Percentiles rank a stretch among this genome's conserved stretches.
phyloP scores from a whole-genome alignment of 805 yeast genomes.

The Kodamaea hsintzibuensis region DNA sequence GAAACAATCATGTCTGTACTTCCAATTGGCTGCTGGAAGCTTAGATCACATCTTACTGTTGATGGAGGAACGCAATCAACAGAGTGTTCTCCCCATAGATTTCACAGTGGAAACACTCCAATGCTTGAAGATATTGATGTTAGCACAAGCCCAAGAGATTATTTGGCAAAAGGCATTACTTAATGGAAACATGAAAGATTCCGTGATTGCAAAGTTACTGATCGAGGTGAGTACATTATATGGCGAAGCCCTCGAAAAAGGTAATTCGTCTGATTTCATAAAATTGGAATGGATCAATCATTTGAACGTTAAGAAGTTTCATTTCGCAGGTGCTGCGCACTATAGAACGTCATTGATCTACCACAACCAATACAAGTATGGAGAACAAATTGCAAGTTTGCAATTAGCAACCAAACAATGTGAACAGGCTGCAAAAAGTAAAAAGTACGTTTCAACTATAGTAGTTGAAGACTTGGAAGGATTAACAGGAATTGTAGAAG shows the following conservation, averaged over 20 bases:
- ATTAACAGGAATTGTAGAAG: conserved; percentile 45
- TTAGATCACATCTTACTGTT: conserved; percentile 39
- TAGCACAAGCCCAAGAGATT: conserved; percentile 87
- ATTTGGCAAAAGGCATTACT: conserved; percentile 74
- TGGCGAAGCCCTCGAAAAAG: conserved; percentile 37
- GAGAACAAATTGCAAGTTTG: conserved; percentile 68
- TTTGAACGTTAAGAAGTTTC: conserved; percentile 55
- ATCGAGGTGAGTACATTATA: conserved; percentile 63
- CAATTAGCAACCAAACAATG: conserved; percentile 42
- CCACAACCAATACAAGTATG: conserved; percentile 55
- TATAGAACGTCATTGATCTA: conserved; percentile 58
- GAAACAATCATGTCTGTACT: conserved; percentile 61
- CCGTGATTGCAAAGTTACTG: conserved; percentile 64
- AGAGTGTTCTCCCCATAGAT: conserved; percentile 37
- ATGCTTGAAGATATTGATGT: conserved; percentile 52
- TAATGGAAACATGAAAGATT: conserved; percentile 50
- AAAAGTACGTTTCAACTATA: conserved; percentile 41
- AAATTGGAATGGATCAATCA: conserved; percentile 67
- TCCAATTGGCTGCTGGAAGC: conserved; percentile 73
- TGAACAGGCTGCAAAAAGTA: conserved; percentile 35
- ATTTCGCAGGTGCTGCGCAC: conserved; percentile 71
- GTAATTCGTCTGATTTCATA: conserved; percentile 46
- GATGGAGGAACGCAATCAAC: neutral
- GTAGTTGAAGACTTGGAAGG: conserved; percentile 56
- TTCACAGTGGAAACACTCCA: conserved; percentile 51